phyloP scores from a whole-genome alignment of 2,329 filamentous ascomycete species.

The Metarhizium album region DNA sequence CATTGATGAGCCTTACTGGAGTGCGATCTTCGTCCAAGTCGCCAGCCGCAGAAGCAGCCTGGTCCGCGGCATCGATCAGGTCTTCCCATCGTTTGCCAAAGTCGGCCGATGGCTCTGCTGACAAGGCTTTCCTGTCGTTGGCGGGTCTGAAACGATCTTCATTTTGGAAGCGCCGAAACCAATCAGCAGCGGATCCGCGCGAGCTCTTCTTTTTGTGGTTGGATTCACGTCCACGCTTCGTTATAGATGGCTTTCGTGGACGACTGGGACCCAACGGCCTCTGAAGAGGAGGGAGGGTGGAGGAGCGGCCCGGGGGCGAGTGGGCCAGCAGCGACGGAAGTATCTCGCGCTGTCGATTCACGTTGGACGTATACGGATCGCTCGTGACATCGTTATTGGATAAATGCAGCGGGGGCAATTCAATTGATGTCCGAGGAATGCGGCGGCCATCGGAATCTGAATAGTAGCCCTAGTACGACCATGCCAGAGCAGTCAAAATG shows the following conservation, averaged over 20 bases:
- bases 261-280: conserved; percentile 59
- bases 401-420: conserved; percentile 59
- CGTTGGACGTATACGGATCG: conserved; percentile 54
- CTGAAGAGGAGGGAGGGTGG: conserved; percentile 76
- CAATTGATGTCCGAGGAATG: conserved; percentile 56
- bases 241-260: conserved; percentile 77
- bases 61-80: conserved; percentile 74
- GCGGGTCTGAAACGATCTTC: conserved; percentile 53
- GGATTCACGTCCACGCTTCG: conserved; percentile 62
- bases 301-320: conserved; percentile 78
- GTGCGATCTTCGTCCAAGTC: conserved; percentile 85
- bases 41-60: conserved; percentile 74
- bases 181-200: conserved; percentile 55
- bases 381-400: conserved; percentile 54
- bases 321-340: conserved; percentile 72
- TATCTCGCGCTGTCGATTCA: conserved; percentile 52
- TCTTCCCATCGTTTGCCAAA: conserved; percentile 94
- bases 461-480: conserved; percentile 46
- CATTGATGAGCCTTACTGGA: conserved; percentile 49
- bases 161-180: conserved; percentile 48
- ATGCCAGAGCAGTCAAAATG: conserved; percentile 4
- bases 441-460: conserved; percentile 59
- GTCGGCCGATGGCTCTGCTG: conserved; percentile 70
- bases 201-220: conserved; percentile 78
- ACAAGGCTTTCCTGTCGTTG: conserved; percentile 72